phyloP scores from a whole-genome alignment of 208 protist species.

The Trypanosoma lewisi region DNA sequence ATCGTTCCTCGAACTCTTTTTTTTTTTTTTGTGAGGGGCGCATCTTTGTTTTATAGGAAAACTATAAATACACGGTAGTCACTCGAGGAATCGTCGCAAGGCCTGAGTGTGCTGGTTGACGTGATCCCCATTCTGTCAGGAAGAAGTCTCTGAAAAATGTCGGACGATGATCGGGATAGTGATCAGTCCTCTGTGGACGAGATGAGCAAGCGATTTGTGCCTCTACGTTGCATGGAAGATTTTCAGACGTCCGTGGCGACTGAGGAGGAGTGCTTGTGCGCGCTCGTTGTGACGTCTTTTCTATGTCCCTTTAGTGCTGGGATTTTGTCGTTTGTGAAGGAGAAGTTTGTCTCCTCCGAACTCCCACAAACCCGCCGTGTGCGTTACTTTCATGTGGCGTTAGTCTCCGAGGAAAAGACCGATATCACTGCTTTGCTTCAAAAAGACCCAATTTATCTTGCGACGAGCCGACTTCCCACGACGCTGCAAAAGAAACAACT shows the following conservation, averaged over 20 bases:
- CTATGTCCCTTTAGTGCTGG: conserved; percentile 65
- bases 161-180: conserved; percentile 30
- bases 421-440: conserved; percentile 61
- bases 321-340: conserved; percentile 34
- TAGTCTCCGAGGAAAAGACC: conserved; percentile 62
- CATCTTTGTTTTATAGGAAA: no score
- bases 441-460: conserved; percentile 50
- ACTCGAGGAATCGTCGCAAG: no score
- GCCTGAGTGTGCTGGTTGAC: no score
- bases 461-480: conserved; percentile 50
- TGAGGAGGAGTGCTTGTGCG: conserved; percentile 68
- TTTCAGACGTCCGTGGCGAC: conserved; percentile 55
- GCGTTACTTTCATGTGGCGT: conserved; percentile 82
- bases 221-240: conserved; percentile 61
- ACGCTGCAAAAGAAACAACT: conserved; percentile 45
- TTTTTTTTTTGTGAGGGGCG: conserved; percentile 1
- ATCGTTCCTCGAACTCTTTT: no score
- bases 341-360: conserved; percentile 37
- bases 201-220: conserved; percentile 51
- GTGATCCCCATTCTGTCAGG: no score
- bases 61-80: no score
- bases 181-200: conserved; percentile 30
- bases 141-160: conserved; percentile 11
- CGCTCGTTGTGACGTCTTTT: conserved; percentile 74
- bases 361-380: conserved; percentile 57